Conservation (phyloP, 2,329 filamentous ascomycete species). For the Akanthomyces muscarius region DNA sequence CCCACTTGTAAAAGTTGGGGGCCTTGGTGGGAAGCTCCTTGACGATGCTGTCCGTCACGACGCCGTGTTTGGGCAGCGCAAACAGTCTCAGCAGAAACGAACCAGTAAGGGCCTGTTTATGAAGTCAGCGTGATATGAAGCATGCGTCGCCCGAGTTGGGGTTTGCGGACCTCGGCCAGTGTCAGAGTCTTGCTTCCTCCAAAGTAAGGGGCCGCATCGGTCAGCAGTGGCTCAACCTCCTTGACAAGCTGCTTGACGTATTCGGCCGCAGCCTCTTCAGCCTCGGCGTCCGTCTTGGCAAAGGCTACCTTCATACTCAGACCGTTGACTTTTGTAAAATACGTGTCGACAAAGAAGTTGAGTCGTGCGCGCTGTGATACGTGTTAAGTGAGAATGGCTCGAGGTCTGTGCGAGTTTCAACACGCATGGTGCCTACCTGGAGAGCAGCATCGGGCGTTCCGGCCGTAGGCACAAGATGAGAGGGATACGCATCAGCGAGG, state of each 20-base stretch:
- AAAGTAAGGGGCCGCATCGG: conserved; percentile 56
- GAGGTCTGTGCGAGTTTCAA: too few relatives aligned
- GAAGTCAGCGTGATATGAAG: conserved; percentile 8
- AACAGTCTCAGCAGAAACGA: conserved; percentile 64
- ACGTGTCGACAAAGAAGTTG: conserved; percentile 69
- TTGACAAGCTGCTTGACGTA: conserved; percentile 57
- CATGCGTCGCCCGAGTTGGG: neutral
- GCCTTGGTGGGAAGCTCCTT: conserved; percentile 47
- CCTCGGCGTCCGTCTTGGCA: conserved; percentile 47
- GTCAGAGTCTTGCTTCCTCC: conserved; percentile 62
- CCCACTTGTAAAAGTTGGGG: conserved; percentile 69
- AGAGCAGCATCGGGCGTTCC: conserved; percentile 53
- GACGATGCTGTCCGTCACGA: conserved; percentile 48
- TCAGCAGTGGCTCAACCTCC: conserved; percentile 69
- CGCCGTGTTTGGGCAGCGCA: conserved; percentile 47
- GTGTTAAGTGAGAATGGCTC: neutral
- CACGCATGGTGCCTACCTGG: conserved; percentile 19
- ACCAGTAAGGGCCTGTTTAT: conserved; percentile 53
- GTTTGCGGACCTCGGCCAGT: conserved; percentile 61
- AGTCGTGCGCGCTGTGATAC: conserved; percentile 54
- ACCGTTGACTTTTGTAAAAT: conserved; percentile 55
- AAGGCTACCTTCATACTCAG: conserved; percentile 44
- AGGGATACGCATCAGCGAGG: conserved; percentile 64
- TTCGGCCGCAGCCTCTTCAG: conserved; percentile 43
- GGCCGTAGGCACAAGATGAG: conserved; percentile 58